phyloP scores from a whole-genome alignment of 768 basidiomycete genomes.

The Phanerodontia chrysosporium region DNA sequence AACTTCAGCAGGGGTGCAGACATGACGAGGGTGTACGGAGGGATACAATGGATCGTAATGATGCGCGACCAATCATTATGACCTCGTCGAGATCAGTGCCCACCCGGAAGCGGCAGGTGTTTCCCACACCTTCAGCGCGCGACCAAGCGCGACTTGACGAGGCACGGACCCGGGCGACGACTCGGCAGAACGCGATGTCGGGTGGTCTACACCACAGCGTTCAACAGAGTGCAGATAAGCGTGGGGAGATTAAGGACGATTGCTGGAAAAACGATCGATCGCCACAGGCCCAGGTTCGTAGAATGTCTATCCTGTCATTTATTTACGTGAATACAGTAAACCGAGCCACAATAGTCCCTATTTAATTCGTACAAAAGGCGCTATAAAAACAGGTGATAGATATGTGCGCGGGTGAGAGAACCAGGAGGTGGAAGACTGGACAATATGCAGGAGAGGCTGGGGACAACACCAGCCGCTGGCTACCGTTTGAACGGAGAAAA shows the following conservation, averaged over 20 bases:
- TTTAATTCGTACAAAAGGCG: background rate
- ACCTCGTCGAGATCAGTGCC: background rate
- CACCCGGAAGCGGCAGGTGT: background rate
- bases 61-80: background rate
- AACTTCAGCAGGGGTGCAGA: background rate
- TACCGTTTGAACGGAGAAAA: background rate
- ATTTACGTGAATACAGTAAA: background rate
- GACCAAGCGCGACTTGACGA: background rate
- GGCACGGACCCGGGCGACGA: background rate
- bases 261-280: constrained; percentile 1
- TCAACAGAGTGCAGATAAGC: background rate
- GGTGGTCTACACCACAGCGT: background rate
- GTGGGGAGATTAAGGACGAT: background rate
- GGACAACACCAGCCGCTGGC: background rate
- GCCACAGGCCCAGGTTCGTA: background rate
- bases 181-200: background rate
- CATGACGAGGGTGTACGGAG: background rate
- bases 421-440: background rate
- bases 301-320: constrained; percentile 3
- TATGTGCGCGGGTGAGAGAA: background rate
- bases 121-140: constrained; percentile 1
- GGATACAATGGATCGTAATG: background rate
- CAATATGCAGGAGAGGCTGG: background rate
- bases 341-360: background rate
- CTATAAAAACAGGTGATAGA: constrained; percentile 6